These are phyloP conservation scores for Lithocarpus polystachyus DNA, from an alignment of 306 rosid species.

Conservation along the genomic window DNA sequence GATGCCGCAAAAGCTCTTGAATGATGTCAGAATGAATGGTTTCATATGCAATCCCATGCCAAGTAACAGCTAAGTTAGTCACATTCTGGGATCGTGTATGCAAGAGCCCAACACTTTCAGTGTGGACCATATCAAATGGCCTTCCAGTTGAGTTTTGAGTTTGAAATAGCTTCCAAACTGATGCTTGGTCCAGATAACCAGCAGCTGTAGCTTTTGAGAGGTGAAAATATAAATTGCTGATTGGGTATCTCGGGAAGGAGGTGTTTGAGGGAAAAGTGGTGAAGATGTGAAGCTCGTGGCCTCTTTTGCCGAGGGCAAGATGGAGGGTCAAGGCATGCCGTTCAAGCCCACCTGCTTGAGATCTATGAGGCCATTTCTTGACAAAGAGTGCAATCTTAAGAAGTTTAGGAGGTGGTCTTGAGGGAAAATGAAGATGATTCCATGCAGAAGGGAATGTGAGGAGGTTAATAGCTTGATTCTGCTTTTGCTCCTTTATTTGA, in stretches of 20 bases:
- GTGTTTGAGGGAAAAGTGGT: constrained; percentile 42
- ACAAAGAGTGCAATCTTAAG: constrained; percentile 70
- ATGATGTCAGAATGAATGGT: constrained; percentile 44
- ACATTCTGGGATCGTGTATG: constrained; percentile 43
- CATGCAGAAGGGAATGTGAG: constrained; percentile 58
- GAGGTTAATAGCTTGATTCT: constrained; percentile 36
- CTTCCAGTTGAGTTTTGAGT: constrained; percentile 46
- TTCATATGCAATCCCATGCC: constrained; percentile 66
- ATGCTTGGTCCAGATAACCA: constrained; percentile 64
- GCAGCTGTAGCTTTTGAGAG: constrained; percentile 63
- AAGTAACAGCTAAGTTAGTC: constrained; percentile 50
- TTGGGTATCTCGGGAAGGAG: constrained; percentile 25
- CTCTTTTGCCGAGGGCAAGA: constrained; percentile 67
- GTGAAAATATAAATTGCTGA: constrained; percentile 45
- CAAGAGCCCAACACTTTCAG: constrained; percentile 65
- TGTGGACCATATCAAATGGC: constrained; percentile 63
- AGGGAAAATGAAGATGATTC: constrained; percentile 52
- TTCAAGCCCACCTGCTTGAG: constrained; percentile 74
- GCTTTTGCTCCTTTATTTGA: constrained; percentile 35
- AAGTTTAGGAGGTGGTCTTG: constrained; percentile 38
- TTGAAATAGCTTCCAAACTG: constrained; percentile 61
- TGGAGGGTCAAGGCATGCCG: constrained; percentile 75
- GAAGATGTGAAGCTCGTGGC: constrained; percentile 73
- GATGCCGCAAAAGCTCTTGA: constrained; percentile 32
- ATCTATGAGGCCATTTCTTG: constrained; percentile 71